Percentiles rank a stretch among this genome's conserved stretches.
Evolutionary conservation across 2,329 filamentous ascomycete genomes (phyloP).

Genomic region (Chaetomium olivaceum): DNA sequence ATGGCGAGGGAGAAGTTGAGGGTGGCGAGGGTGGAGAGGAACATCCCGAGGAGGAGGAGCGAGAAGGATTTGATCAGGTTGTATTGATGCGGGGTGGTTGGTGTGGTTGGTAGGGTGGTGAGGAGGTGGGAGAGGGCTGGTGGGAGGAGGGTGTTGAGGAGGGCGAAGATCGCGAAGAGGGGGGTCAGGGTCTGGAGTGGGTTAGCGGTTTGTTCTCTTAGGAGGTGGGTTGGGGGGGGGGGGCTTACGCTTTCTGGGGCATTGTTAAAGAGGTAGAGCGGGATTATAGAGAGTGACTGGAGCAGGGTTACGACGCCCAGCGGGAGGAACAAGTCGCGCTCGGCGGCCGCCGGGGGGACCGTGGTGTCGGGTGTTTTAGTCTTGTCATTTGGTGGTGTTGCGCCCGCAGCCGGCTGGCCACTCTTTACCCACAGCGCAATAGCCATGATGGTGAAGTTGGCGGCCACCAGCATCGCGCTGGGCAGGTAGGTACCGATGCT

Average conservation of each 20-base stretch:
- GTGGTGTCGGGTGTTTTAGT: slow-evolving; percentile 31
- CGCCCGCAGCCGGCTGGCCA: slow-evolving; percentile 51
- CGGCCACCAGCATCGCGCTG: slow-evolving; percentile 94
- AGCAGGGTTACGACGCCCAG: slow-evolving; percentile 69
- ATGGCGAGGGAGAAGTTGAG: slow-evolving; percentile 93
- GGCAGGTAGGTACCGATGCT: slow-evolving; percentile 97
- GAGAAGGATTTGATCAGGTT: slow-evolving; percentile 86
- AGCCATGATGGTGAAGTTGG: slow-evolving; percentile 93
- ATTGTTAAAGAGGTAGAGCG: slow-evolving; percentile 84
- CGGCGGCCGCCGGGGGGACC: slow-evolving; percentile 40
- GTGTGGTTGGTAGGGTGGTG: slow-evolving; percentile 44
- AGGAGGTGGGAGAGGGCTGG: slow-evolving; percentile 58
- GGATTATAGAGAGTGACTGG: slow-evolving; percentile 76
- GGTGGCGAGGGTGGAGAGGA: slow-evolving; percentile 87
- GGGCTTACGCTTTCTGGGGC: slow-evolving; percentile 62
- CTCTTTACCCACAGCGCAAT: slow-evolving; percentile 93
- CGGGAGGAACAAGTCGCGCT: slow-evolving; percentile 71
- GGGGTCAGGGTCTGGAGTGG: slow-evolving; percentile 55
- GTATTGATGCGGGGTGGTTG: slow-evolving; percentile 67
- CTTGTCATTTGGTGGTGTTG: slow-evolving; percentile 30
- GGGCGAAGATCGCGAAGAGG: slow-evolving; percentile 59
- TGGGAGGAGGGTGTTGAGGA: slow-evolving; percentile 58
- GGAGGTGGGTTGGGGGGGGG: neutral
- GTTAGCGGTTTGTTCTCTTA: neutral
- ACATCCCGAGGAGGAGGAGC: slow-evolving; percentile 87